These are phyloP conservation scores for Xylaria sp. DNA, from an alignment of 2,329 filamentous ascomycete species.

Conservation along the genomic window DNA sequence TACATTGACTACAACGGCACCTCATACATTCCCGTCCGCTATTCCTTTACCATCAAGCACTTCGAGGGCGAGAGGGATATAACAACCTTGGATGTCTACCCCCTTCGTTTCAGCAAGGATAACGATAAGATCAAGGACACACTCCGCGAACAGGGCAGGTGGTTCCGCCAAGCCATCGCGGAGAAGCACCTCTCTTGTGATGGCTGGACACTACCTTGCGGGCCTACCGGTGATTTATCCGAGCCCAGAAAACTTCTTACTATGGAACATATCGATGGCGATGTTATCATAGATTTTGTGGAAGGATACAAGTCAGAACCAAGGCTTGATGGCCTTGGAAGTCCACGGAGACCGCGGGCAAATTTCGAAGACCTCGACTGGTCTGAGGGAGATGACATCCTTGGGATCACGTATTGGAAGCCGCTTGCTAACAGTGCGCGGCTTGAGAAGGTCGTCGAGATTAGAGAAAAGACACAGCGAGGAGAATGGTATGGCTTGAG, in stretches of 20 bases:
- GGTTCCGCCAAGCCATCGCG: slow-evolving; percentile 1
- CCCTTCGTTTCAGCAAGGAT: slow-evolving; percentile 12
- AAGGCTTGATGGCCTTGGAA: neutral
- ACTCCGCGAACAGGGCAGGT: neutral
- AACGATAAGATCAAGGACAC: neutral
- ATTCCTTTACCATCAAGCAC: neutral
- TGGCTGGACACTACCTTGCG: slow-evolving; percentile 9
- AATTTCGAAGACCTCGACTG: neutral
- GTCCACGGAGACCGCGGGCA: neutral
- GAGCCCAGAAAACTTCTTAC: neutral
- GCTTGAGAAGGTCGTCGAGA: neutral
- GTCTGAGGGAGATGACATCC: neutral
- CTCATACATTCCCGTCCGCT: neutral
- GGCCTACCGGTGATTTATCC: neutral
- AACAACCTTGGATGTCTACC: neutral
- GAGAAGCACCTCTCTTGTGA: slow-evolving; percentile 10
- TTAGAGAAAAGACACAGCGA: neutral
- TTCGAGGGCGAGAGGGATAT: slow-evolving; percentile 16
- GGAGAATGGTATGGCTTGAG: neutral
- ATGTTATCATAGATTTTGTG: slow-evolving; percentile 16
- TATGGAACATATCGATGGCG: slow-evolving; percentile 10
- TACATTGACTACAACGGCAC: slow-evolving; percentile 10
- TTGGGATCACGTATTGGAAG: neutral
- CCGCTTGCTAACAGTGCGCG: neutral
- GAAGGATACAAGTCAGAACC: slow-evolving; percentile 12